Percentiles rank a stretch among this genome's conserved stretches.
phyloP scores from a whole-genome alignment of 257 asterid species.

The Rubia yunnanensis region DNA sequence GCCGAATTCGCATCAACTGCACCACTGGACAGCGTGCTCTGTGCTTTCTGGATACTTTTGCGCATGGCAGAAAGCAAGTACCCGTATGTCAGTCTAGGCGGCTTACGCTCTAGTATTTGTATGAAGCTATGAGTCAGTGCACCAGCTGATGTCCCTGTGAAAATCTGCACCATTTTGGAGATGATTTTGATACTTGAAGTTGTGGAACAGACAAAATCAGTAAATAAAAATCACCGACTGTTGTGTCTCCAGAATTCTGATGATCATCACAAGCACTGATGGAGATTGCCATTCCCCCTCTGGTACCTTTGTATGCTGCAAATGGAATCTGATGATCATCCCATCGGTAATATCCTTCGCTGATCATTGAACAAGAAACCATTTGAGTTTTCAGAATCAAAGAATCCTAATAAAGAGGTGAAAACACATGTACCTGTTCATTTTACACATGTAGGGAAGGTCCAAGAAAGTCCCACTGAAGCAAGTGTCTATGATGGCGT shows the following conservation, averaged over 20 bases:
- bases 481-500: slow-evolving; percentile 81
- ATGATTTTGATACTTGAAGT: neutral
- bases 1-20: slow-evolving; percentile 16
- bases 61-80: slow-evolving; percentile 38
- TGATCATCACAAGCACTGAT: slow-evolving; percentile 83
- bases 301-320: slow-evolving; percentile 45
- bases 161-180: slow-evolving; percentile 36
- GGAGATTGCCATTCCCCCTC: slow-evolving; percentile 67
- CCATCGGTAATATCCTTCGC: slow-evolving; percentile 58
- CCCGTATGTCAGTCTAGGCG: slow-evolving; percentile 52
- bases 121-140: slow-evolving; percentile 68
- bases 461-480: slow-evolving; percentile 76
- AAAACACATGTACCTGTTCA: slow-evolving; percentile 35
- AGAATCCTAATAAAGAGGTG: neutral
- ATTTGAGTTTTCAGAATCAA: neutral
- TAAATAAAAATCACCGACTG: slow-evolving; percentile 35
- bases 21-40: slow-evolving; percentile 20
- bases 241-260: slow-evolving; percentile 72
- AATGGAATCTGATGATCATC: slow-evolving; percentile 45
- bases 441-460: slow-evolving; percentile 51
- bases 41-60: slow-evolving; percentile 33
- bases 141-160: slow-evolving; percentile 52
- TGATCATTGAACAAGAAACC: slow-evolving; percentile 15
- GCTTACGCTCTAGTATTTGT: slow-evolving; percentile 34
- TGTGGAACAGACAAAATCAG: neutral